Evolutionary conservation across 202 grass and related monocot genomes (phyloP), one percentile per base, ranked within the genome.

Genomic region (Hordeum pubiflorum): DNA sequence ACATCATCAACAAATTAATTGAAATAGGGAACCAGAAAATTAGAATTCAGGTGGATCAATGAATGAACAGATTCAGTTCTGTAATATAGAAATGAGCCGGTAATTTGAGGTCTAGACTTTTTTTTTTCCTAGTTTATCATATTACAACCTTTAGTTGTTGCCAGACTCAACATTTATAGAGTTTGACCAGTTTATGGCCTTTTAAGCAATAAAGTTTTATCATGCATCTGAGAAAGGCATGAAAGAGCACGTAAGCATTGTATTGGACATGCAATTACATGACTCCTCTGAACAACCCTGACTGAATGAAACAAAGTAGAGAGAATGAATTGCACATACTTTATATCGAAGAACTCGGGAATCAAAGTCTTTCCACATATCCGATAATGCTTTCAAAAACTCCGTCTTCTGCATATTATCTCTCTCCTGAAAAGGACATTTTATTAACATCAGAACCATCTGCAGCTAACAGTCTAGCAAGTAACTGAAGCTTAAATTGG

Each of bases 341-440:
- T 99, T 99, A 83, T 96, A 99, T 24, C 97, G 97, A 85, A 99
- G 88, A 55, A 99, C 93, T 73, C 92, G 97, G 52, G 92, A 83
- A 83, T 96, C 92, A 39, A 99, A 99, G 84, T 99, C 97, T 84
- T 99, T 99, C 97, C 97, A 99, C 97, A 99, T 99, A 72, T 96
- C 93, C 27, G 90, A 90, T 77, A 99, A 80, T 72, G 97, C 92
- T 88, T 99, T 99, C 84, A 99, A 78, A 91, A 99, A 99, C 41
- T 99, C 92, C 55, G 97, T 87, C 85, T 99, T 99, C 89, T 99
- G 97, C 92, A 99, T 99, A 63, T 99, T 99, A 81, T 99, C 97
- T 86, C 92, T 93, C 87, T 99, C 97, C 97, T 99, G 85, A 79
- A 88, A 91, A 74, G 18, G 38, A 70, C 40, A 24, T 48, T 40